Evolutionary conservation across 306 rosid genomes (phyloP), one percentile per base, ranked within the genome.

Genomic region (Luffa acutangula): DNA sequence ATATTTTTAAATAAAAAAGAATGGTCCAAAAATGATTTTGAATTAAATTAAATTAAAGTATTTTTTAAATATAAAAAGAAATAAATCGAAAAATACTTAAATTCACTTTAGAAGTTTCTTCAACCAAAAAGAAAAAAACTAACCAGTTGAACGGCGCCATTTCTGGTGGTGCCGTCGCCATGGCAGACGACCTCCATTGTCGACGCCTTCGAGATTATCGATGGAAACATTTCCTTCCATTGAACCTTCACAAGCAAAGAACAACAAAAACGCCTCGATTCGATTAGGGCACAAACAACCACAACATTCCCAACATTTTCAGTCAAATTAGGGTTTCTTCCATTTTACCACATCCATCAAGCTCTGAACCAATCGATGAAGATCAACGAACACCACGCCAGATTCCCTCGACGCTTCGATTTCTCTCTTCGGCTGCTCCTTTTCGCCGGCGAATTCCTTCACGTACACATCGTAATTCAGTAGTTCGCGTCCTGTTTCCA

Each of bases 201-300:
- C 46, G 97, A 91, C 1, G 98, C 97, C 85, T 90, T 91, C 0
- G 97, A 88, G 80, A 95, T 84, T 86, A 92, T 87, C 62, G 93
- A 87, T 4, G 98, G 93, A 83, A 95, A 95, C 98, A 95, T 91
- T 71, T 92, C 98, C 88, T 89, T 90, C 98, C 98, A 95, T 80
- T 87, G 97, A 81, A 89, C 91, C 98, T 95, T 73, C 60, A 46
- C 54, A 81, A 83, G 66, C 63, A 17, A 3, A 67, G 3, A 51
- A 3, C 5, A 65, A 56, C 45, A 37, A 42, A 59, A 41, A 60
- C 9, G 21, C 17, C 10, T 67, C 15, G 33, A 34, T 76, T 42
- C 43, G 34, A 42, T 69, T 43, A 41, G 0, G 18, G 31, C 31
- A 25, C 31, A 25, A 25, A 25, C 31, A 25, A 25, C 5, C 56